Evolutionary conservation across 2,329 filamentous ascomycete genomes (phyloP), one percentile per base, ranked within the genome.

Genomic region (Neoarthrinium moseri): DNA sequence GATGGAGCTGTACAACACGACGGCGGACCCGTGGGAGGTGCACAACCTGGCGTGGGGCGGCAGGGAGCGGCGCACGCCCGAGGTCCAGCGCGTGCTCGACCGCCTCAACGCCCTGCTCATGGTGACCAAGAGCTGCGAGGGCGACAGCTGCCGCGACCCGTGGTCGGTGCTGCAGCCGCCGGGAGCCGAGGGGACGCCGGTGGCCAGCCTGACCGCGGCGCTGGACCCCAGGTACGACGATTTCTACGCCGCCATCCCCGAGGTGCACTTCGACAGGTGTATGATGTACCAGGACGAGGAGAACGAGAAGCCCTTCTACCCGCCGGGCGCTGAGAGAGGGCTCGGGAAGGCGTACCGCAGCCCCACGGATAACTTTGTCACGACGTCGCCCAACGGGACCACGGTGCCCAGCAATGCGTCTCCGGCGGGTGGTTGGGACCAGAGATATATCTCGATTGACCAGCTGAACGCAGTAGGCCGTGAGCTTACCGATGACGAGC

Each of bases 1-100:
- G 56, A 77, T 80, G 45, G 83, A 88, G 59, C 71, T 86, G 3
- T 88, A 87, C 57, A 74, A 87, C 51, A 56, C 84, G 30, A 75
- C 38, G 15, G 53, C 49, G 18, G 57, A 61, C 41, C 57, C 54
- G 3, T 57, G 53, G 40, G 56, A 63, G 50, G 47, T 59, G 24
- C 51, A 48, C 13, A 59, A 61, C 46, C 55, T 56, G 17, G 45
- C 39, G 4, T 21, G 21, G 3, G 11, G 11, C 1, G n/a, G n/a
- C n/a, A n/a, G n/a, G n/a, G n/a, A n/a, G n/a, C n/a, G n/a, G n/a
- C 27, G 38, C 36, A 44, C 47, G 8, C 17, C 26, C 29, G 43
- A 50, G 29, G 34, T 49, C 22, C 56, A 33, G 15, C 43, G 45
- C 13, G 44, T 51, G 2, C 6, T 54, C 18, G 36, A 33, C n/a